Evolutionary conservation across 495 filamentous ascomycete species (phyloP).

Genomic region (Podospora conica): DNA sequence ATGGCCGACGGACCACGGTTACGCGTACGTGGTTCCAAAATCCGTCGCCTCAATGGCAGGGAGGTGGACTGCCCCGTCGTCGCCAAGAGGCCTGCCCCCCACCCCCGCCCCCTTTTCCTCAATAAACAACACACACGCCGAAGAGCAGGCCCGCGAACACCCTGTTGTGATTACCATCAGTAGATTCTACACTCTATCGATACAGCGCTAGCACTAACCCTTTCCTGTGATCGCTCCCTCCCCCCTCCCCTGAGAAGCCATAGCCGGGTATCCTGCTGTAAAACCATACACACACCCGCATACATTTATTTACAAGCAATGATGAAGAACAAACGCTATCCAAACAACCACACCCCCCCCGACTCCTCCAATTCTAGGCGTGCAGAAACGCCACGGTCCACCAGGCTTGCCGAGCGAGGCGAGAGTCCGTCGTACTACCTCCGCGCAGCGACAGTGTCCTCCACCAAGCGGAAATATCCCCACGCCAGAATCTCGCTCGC

Average conservation of each 20-base stretch:
- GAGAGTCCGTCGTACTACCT: too few species aligned
- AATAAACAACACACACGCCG: neutral
- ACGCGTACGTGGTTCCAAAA: neutral
- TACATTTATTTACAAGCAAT: too few species aligned
- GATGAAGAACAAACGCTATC: neutral
- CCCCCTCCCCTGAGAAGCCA: neutral
- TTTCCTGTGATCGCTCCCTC: neutral
- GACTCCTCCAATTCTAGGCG: too few species aligned
- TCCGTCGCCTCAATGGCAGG: neutral
- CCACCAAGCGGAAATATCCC: slow-evolving; percentile 17
- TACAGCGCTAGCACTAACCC: neutral
- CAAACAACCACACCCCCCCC: neutral
- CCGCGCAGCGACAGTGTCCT: neutral
- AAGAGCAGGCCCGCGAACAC: neutral
- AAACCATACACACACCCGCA: neutral
- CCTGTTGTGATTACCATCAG: neutral
- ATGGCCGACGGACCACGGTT: too few species aligned
- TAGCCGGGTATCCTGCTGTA: neutral
- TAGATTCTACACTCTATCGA: neutral
- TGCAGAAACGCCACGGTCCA: too few species aligned
- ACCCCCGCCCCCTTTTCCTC: neutral
- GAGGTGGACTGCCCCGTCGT: neutral
- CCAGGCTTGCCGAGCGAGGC: too few species aligned
- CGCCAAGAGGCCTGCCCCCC: neutral
- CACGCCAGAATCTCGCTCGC: slow-evolving; percentile 5